Evolutionary conservation across 1,284 basidiomycete genomes (phyloP).

Genomic region (Cutaneotrichosporon curvatum): DNA sequence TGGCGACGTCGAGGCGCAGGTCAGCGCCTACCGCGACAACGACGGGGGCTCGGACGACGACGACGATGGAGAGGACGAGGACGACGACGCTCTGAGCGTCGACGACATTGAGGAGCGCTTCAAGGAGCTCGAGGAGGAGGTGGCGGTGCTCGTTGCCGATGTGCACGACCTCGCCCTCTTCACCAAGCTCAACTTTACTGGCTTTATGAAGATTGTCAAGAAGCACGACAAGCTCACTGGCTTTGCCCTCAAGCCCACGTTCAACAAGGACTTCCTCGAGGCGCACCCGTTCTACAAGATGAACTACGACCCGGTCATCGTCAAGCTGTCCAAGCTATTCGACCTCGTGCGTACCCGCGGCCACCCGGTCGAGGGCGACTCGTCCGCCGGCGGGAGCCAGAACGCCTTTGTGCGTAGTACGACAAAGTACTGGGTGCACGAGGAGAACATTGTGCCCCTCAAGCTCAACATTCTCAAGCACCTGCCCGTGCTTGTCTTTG

Average conservation of each 20-base stretch:
- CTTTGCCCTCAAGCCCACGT: constrained; percentile 53
- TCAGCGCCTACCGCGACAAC: constrained; percentile 50
- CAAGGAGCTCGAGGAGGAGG: constrained; percentile 83
- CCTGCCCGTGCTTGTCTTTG: constrained; percentile 90
- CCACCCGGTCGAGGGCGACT: constrained; percentile 87
- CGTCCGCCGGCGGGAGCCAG: constrained; percentile 87
- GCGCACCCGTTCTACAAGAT: constrained; percentile 82
- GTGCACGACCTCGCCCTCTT: constrained; percentile 95
- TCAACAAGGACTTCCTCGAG: constrained; percentile 85
- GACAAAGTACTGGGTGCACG: constrained; percentile 98
- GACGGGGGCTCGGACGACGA: constrained; percentile 56
- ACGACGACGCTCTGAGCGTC: constrained; percentile 51
- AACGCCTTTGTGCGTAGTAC: constrained; percentile 96
- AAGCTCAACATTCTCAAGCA: constrained; percentile 92
- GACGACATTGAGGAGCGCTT: constrained; percentile 84
- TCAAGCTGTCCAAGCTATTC: constrained; percentile 92
- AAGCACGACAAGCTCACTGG: constrained; percentile 64
- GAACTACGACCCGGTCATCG: constrained; percentile 73
- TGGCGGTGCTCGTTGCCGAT: constrained; percentile 92
- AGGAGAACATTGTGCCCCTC: constrained; percentile 89
- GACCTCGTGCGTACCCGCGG: constrained; percentile 93
- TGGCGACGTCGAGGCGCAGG: constrained; percentile 31
- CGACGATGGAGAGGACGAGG: constrained; percentile 50
- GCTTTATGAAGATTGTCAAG: constrained; percentile 99
- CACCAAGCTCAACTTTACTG: constrained; percentile 92